Evolutionary conservation across 257 asterid genomes (phyloP).

Genomic region (Solanum clarkiae): DNA sequence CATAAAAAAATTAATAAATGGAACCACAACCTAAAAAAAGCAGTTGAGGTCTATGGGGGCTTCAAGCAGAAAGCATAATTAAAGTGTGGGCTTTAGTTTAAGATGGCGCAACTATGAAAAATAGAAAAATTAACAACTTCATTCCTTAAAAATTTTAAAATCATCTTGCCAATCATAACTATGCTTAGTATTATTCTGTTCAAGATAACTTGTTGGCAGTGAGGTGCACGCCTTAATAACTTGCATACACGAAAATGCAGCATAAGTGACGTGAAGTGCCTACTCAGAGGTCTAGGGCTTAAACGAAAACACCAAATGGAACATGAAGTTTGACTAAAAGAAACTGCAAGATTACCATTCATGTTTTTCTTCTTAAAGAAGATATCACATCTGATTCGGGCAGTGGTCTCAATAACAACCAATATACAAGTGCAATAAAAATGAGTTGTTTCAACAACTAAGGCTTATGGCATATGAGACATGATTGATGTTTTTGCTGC

Average conservation of each 20-base stretch:
- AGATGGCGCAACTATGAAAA: too few relatives aligned
- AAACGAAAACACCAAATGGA: background rate
- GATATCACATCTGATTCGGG: background rate
- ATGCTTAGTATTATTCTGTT: background rate
- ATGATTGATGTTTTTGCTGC: background rate
- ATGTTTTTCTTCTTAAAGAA: background rate
- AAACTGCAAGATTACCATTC: background rate
- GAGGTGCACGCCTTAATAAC: background rate
- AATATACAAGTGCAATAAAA: background rate
- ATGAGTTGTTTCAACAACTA: background rate
- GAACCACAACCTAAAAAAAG: background rate
- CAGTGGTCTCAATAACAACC: background rate
- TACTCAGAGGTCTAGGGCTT: background rate
- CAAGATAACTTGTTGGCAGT: background rate
- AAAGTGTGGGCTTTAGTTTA: background rate
- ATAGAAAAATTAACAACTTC: background rate
- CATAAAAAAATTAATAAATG: background rate
- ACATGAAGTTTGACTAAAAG: background rate
- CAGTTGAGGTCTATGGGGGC: background rate
- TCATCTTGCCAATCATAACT: background rate
- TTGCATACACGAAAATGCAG: background rate
- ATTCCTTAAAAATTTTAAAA: background rate
- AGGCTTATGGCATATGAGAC: background rate
- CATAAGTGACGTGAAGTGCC: background rate
- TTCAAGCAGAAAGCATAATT: background rate